Base-by-base conservation (phyloP, 2,329 filamentous ascomycete genomes). In the Scopulariopsis brevicaulis region DNA sequence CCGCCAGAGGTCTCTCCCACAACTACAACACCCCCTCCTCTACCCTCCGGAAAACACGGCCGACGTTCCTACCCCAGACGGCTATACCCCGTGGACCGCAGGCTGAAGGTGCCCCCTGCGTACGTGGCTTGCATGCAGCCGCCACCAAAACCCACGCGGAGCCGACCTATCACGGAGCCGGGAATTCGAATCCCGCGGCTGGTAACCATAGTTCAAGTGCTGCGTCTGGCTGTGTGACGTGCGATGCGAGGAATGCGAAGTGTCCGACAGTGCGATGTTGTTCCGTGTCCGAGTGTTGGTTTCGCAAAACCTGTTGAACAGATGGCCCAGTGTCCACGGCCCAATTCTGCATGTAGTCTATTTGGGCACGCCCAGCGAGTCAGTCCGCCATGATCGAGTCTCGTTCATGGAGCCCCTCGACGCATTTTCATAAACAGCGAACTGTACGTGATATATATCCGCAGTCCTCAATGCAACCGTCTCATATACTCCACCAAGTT, bases 401-500 rank as follows among this genome's bases (percentile, higher is more conserved):
- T 32, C 28, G 8, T 4, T 32, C 28, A 8, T 32, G 28, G 28
- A 32, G 28, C 40, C 15, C 40, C 6, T 40, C 4, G 18, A 35
- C 14, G 18, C 8, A n/a, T n/a, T n/a, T 46, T 14, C 40, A 46
- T 18, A n/a, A 7, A 46, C n/a, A n/a, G 18, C 40, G 18, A 46
- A 46, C 40, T n/a, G 18, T 6, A 15, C 2, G 40, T 18, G 40
- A 46, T n/a, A 46, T 15, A 18, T 48, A 15, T n/a, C 22, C n/a
- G 22, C 43, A 48, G n/a, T n/a, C 10, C 20, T 71, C 66, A 87
- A 69, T 86, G 83, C 70, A 87, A 72, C 60, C 82, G 74, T 68
- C 80, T 81, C 60, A 87, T 67, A 65, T 84, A 81, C 65, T 86
- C 84, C 2, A 87, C 74, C 57, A 84, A 65, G 56, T 79, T 80